These are phyloP conservation scores for Ophiostoma sp. DNA, from an alignment of 2,329 filamentous ascomycete species.

Conservation along the genomic window DNA sequence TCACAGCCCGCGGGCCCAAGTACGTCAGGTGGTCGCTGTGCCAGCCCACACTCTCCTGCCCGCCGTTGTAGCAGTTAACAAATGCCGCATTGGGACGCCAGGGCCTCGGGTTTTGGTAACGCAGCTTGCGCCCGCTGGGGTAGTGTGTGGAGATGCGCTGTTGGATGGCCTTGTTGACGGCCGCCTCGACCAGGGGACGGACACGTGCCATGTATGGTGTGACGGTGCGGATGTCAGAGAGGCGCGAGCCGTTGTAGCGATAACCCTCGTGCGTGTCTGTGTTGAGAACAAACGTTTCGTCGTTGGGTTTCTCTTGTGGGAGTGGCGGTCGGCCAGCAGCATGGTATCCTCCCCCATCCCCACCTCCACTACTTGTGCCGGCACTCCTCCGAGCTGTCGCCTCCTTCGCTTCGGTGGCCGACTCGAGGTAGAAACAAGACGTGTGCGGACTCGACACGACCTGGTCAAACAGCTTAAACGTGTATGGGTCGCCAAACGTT, in stretches of 20 bases:
- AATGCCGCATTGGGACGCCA: constrained; percentile 91
- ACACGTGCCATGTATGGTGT: constrained; percentile 73
- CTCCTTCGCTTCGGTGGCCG: not conserved
- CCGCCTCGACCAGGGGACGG: constrained; percentile 66
- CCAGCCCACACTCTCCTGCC: constrained; percentile 80
- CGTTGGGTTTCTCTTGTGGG: not conserved
- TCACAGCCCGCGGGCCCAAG: constrained; percentile 81
- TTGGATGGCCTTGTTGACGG: constrained; percentile 77
- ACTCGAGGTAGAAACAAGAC: constrained; percentile 76
- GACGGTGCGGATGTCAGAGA: constrained; percentile 74
- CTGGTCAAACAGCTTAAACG: constrained; percentile 83
- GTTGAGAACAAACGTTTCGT: constrained; percentile 13
- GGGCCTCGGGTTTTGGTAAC: constrained; percentile 67
- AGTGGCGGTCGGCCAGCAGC: not conserved
- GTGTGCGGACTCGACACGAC: constrained; percentile 85
- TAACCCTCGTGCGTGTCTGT: constrained; percentile 55
- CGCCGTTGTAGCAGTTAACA: constrained; percentile 90
- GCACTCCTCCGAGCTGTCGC: not conserved
- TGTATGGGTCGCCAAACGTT: constrained; percentile 63
- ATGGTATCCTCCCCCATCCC: not conserved
- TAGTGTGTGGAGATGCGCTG: constrained; percentile 68
- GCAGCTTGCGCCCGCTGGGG: constrained; percentile 69
- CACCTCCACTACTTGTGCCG: not conserved
- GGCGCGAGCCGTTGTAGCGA: constrained; percentile 75
- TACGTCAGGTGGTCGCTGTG: constrained; percentile 94